phyloP scores from a whole-genome alignment of 306 rosid genomes.

The Quercus engelmannii region DNA sequence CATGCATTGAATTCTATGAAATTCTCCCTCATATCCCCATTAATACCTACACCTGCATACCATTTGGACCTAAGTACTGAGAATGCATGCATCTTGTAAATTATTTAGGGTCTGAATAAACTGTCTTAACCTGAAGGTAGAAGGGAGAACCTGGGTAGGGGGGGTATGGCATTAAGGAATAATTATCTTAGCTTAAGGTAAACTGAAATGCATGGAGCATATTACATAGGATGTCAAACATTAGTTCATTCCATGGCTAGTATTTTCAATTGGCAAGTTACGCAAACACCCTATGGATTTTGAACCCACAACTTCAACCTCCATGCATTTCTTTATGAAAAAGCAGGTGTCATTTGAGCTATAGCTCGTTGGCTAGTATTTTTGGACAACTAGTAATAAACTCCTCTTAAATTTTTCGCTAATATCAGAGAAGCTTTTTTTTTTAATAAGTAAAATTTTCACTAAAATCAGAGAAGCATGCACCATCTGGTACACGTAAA shows the following conservation, averaged over 20 bases:
- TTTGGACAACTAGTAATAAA: too few species aligned
- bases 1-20: background rate
- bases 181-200: background rate
- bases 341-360: too few species aligned
- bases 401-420: too few species aligned
- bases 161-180: background rate
- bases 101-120: background rate
- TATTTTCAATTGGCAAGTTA: too few species aligned
- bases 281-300: too few species aligned
- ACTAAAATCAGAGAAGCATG: too few species aligned
- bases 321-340: too few species aligned
- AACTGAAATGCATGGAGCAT: background rate
- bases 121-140: background rate
- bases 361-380: too few species aligned
- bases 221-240: background rate
- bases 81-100: background rate
- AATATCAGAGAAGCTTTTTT: too few species aligned
- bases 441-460: too few species aligned
- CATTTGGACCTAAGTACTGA: background rate
- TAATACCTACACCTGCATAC: background rate
- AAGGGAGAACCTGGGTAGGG: background rate
- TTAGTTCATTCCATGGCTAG: too few species aligned
- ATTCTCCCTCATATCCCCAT: background rate
- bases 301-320: too few species aligned
- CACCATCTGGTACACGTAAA: background rate